These are phyloP conservation scores for Aspergillus heteromorphus DNA, from an alignment of 495 filamentous ascomycete species.

Conservation along the genomic window DNA sequence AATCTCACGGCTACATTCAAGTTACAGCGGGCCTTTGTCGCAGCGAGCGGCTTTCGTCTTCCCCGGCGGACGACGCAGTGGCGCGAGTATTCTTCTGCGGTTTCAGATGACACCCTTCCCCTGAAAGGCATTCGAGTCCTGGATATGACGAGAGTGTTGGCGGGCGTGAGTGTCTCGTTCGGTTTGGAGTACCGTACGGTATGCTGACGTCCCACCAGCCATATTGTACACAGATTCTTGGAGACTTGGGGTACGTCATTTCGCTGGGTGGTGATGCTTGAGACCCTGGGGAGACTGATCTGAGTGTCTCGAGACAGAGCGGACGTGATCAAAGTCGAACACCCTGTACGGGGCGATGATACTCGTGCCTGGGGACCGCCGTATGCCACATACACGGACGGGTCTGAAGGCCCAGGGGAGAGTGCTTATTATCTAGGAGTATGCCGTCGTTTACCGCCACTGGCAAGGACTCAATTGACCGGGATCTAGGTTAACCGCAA, in stretches of 20 bases:
- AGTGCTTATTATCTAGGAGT: slow-evolving; percentile 92
- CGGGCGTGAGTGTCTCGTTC: slow-evolving; percentile 63
- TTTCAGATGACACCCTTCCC: slow-evolving; percentile 48
- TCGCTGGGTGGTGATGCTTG: not conserved
- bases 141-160: slow-evolving; percentile 94
- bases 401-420: slow-evolving; percentile 72
- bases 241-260: slow-evolving; percentile 78
- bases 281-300: not conserved
- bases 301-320: slow-evolving; percentile 51
- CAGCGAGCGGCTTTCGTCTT: slow-evolving; percentile 15
- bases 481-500: slow-evolving; percentile 77
- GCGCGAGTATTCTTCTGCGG: slow-evolving; percentile 31
- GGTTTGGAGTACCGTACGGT: too few relatives aligned
- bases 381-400: slow-evolving; percentile 69
- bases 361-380: slow-evolving; percentile 96
- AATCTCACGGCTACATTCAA: slow-evolving; percentile 15
- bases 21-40: slow-evolving; percentile 19
- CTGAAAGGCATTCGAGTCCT: slow-evolving; percentile 81
- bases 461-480: not conserved
- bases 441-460: slow-evolving; percentile 20
- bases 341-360: slow-evolving; percentile 86
- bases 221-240: slow-evolving; percentile 95
- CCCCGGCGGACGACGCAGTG: slow-evolving; percentile 21
- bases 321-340: slow-evolving; percentile 95
- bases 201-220: slow-evolving; percentile 51